A percentile compares a stretch with the other conserved stretches of the same genome.
Conservation (phyloP, 495 filamentous ascomycete genomes). For the Parachaetomium inaequale region DNA sequence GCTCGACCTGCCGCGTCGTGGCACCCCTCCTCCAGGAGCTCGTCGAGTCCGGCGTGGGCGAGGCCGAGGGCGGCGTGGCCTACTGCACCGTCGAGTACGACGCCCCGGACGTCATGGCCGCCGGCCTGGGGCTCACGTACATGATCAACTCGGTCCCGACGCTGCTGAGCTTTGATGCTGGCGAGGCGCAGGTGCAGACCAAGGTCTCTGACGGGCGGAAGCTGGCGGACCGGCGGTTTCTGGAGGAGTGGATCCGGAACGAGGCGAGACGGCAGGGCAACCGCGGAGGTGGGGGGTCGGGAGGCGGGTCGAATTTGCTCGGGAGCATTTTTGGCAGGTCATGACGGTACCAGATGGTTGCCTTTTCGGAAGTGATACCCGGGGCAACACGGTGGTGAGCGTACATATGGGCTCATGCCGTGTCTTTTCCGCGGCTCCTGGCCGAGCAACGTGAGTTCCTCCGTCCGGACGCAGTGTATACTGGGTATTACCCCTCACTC, state of each 20-base stretch:
- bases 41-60: conserved; percentile 55
- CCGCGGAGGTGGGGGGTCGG: conserved; percentile 42
- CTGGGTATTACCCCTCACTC: background rate
- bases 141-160: conserved; percentile 64
- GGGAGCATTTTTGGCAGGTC: conserved; percentile 40
- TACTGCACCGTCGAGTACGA: conserved; percentile 64
- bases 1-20: conserved; percentile 55
- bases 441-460: background rate
- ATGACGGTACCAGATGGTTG: too few relatives aligned
- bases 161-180: conserved; percentile 61
- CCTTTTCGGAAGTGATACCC: too few relatives aligned
- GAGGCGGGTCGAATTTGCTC: conserved; percentile 20
- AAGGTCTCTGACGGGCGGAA: conserved; percentile 52
- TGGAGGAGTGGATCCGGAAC: conserved; percentile 58
- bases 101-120: conserved; percentile 52
- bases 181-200: conserved; percentile 53
- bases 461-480: background rate
- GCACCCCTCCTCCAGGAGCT: conserved; percentile 51
- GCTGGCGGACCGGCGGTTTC: conserved; percentile 51
- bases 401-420: background rate
- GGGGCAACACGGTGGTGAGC: background rate
- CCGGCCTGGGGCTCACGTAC: conserved; percentile 52
- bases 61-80: conserved; percentile 56
- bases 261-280: conserved; percentile 51
- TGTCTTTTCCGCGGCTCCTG: background rate